Conservation (phyloP, 352 stramenopile genomes). For the Phytophthora idaei region DNA sequence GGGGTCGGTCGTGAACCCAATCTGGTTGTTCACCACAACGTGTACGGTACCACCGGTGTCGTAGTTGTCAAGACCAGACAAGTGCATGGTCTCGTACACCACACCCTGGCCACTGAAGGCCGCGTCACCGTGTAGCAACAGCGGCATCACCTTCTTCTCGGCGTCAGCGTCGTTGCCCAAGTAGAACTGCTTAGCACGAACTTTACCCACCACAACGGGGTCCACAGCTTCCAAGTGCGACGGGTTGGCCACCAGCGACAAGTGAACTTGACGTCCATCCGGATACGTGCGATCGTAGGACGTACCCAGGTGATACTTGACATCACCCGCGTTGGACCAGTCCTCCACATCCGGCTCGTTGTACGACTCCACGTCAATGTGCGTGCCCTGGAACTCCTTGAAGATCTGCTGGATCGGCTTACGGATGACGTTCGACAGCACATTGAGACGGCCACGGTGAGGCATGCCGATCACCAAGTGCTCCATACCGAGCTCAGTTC, state of each 20-base stretch:
- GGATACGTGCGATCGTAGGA: conserved; percentile 96
- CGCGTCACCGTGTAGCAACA: conserved; percentile 97
- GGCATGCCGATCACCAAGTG: conserved; percentile 98
- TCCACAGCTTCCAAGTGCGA: conserved; percentile 98
- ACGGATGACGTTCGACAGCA: conserved; percentile 98
- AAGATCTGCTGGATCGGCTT: conserved; percentile 99
- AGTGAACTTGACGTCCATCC: conserved; percentile 93
- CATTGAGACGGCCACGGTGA: conserved; percentile 96
- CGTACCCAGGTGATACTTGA: conserved; percentile 99
- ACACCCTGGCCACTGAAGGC: conserved; percentile 96
- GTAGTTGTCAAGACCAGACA: conserved; percentile 94
- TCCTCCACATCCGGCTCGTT: conserved; percentile 74
- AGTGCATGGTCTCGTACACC: conserved; percentile 98
- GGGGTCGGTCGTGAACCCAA: conserved; percentile 97
- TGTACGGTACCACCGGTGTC: conserved; percentile 97
- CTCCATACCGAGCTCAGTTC: conserved; percentile 94
- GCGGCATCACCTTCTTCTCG: conserved; percentile 90
- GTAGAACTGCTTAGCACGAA: conserved; percentile 97
- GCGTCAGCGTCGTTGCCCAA: conserved; percentile 90
- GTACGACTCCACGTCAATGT: conserved; percentile 94
- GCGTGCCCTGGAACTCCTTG: conserved; percentile 95
- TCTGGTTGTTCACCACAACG: conserved; percentile 98
- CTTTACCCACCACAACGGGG: conserved; percentile 95
- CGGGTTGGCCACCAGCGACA: conserved; percentile 97
- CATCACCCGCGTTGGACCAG: conserved; percentile 95